Evolutionary conservation across 176 grass and related monocot species (phyloP), one percentile per base, ranked within the genome.

Genomic region (Aechmea fasciata): DNA sequence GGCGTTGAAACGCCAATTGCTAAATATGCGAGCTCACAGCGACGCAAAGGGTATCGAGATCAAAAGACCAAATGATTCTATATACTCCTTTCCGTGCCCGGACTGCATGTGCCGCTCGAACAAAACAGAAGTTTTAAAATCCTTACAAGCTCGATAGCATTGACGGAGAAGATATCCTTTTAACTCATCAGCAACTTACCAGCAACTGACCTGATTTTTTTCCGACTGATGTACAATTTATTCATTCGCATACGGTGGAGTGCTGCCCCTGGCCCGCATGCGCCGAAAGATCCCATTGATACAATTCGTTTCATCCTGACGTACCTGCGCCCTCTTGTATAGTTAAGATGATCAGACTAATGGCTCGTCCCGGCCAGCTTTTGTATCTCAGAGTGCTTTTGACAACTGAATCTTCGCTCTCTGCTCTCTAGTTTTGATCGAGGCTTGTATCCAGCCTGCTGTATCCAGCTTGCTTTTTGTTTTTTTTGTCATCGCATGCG

Each of bases 21-120:
- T 90, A 26, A 87, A 66, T 66, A 93, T 93, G 94, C 84, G 94
- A 73, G 52, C 74, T 18, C 90, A 93, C 65, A 99, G 90, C 6
- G 94, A 99, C 64, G 68, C 84, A 15, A 99, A 93, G 76, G 90
- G 94, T 67, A 87, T 93, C 78, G 89, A 90, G 63, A 82, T 90
- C 25, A 99, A 90, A 87, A 90, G 94, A 76, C 68, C 87, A 64
- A 93, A 83, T 75, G 94, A 93, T 81, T 99, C 94, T 12, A 66
- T 99, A 77, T 99, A 93, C 69, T 85, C 81, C 11, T 87, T 85
- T 64, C 94, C 94, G 13, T 86, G 94, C 59, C 89, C 94, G 52
- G 87, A 93, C 57, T 99, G 94, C 80, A 90, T 99, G 87, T 99
- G 90, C 78, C 77, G 78, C 41, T 57, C 68, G 11, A 99, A 88